Evolutionary conservation across 768 basidiomycete species (phyloP), one percentile per base, ranked within the genome.

Genomic region (Boletus edulis): DNA sequence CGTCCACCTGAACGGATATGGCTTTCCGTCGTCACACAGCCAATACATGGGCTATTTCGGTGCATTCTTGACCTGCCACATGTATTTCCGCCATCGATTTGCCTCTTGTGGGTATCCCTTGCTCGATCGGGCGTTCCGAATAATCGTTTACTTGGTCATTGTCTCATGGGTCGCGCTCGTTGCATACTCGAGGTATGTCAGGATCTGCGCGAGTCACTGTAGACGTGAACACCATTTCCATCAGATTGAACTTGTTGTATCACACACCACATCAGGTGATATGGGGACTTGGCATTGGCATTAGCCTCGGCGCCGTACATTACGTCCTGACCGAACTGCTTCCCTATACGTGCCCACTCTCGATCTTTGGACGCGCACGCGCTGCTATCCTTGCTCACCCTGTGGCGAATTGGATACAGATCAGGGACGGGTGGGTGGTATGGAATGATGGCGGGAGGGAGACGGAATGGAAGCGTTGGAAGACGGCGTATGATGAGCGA

Each of bases 11-110:
- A 79, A 79, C 51, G 91, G 91, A 14, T 93, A 91, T 65, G 91
- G 90, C 8, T 93, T 93, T 62, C 91, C 91, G 0, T 92, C 91
- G 1, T 91, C 89, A 14, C 91, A 94, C 65, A 90, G 89, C 69
- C 91, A 94, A 70, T 91, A 86, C 67, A 92, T 94, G 91, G 91
- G 84, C 15, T 94, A 89, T 71, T 93, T 94, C 59, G 77, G 86
- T 6, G 76, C 89, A 0, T 94, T 93, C 69, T 68, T 93, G 42
- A 65, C 85, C 41, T 83, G 86, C 64, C 91, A 94, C 71, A 65
- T 93, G 46, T 80, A 79, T 58, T 85, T 83, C 58, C 81, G 83
- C 35, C 89, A 92, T 62, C 77, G 78, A 4, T 90, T 89, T 59
- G 52, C 75, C 3, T 70, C 81, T 3, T 82, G 80, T 2, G 86